Conservation (phyloP, 2,329 filamentous ascomycete genomes). For the Colletotrichum plurivorum region DNA sequence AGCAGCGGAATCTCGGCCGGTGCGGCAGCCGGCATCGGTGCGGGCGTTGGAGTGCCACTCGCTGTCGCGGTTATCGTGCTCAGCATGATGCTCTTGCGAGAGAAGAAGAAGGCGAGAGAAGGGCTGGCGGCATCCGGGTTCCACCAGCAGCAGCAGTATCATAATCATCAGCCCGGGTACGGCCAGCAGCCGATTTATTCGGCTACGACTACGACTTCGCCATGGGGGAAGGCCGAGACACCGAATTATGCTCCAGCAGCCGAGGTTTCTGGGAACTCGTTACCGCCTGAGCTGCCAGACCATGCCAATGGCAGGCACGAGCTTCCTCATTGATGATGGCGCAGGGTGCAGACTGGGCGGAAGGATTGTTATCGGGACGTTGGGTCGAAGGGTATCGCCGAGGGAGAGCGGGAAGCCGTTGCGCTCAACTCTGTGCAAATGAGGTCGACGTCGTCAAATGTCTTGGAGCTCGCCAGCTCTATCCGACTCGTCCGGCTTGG, state of each 20-base stretch:
- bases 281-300: slow-evolving; percentile 17
- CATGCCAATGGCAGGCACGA: slow-evolving; percentile 17
- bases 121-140: neutral
- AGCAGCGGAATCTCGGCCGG: slow-evolving; percentile 27
- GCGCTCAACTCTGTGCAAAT: too few species aligned
- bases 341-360: neutral
- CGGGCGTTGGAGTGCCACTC: slow-evolving; percentile 30
- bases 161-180: neutral
- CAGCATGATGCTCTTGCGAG: slow-evolving; percentile 31
- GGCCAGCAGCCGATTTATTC: slow-evolving; percentile 8
- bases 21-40: slow-evolving; percentile 31
- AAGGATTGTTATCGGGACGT: neutral
- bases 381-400: neutral
- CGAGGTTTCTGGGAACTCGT: neutral
- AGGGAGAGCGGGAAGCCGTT: neutral
- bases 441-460: neutral
- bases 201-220: neutral
- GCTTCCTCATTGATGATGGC: slow-evolving; percentile 8
- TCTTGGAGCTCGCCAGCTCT: neutral
- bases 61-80: slow-evolving; percentile 20
- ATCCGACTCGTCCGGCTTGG: too few species aligned
- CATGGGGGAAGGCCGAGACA: slow-evolving; percentile 19
- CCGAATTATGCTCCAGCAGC: slow-evolving; percentile 1
- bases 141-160: too few species aligned
- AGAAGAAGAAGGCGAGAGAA: slow-evolving; percentile 30